Evolutionary conservation across 1,284 basidiomycete species (phyloP), one percentile per base, ranked within the genome.

Genomic region (Ceratobasidium sp.): DNA sequence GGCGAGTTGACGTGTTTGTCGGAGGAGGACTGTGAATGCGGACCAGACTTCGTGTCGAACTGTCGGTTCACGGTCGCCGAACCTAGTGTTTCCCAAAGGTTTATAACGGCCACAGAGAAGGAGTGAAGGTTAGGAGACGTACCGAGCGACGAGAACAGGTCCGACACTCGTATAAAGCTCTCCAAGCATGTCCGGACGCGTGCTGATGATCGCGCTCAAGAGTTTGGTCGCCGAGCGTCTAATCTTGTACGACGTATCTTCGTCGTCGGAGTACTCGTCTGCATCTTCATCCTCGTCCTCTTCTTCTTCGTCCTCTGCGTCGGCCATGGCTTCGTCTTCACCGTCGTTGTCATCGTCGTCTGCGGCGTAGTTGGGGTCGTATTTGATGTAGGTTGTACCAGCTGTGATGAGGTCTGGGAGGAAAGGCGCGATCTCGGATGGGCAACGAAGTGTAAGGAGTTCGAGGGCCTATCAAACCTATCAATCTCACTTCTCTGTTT

Each of bases 191-290:
- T 98, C 97, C 0, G 96, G 93, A 13, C 96, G 93, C 4, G 97
- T 97, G 17, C 90, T 91, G 80, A 99, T 93, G 66, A 98, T 88
- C 1, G 94, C 93, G 15, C 92, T 87, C 15, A 99, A 88, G 1
- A 99, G 87, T 84, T 98, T 98, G 33, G 96, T 96, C 4, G 98
- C 93, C 3, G 95, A 93, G 71, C 97, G 91, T 79, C 98, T 92
- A 79, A 98, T 96, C 86, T 98, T 99, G 91, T 98, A 99, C 0
- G 97, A 98, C n/a, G 95, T 94, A 83, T 99, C 98, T 83, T 99
- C 98, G 81, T 99, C 97, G 82, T 99, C 97, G 7, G 96, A 96
- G 84, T 98, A 98, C 80, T 84, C 88, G 81, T 82, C 91, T 90
- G 95, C 94, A 71, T 92, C 93, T 42, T 89, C 93, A 50, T 91